Conservation (phyloP, 305 asterid genomes). For the Fraxinus latifolia region DNA sequence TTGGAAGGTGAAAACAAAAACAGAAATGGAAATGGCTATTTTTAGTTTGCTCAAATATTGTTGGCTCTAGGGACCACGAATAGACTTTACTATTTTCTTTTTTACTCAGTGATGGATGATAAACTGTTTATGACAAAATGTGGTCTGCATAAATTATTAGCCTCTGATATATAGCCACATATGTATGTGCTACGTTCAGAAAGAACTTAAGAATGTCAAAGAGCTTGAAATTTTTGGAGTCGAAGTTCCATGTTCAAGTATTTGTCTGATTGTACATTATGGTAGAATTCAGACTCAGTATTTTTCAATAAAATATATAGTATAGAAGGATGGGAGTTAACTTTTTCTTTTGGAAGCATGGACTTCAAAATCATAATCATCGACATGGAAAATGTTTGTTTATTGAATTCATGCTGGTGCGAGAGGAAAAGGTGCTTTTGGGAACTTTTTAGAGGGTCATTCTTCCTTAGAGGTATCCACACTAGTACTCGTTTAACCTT, state of each 20-base stretch:
- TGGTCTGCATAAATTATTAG: neutral
- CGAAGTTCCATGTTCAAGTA: conserved; percentile 7
- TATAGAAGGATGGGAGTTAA: neutral
- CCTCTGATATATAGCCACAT: neutral
- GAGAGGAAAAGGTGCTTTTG: neutral
- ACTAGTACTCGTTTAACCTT: neutral
- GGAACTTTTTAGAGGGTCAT: neutral
- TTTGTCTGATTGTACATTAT: neutral
- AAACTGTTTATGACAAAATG: neutral
- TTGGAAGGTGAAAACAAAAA: neutral
- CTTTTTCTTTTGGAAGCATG: neutral
- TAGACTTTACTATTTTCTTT: neutral
- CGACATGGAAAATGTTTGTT: neutral
- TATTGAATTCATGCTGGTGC: neutral
- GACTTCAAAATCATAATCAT: conserved; percentile 1
- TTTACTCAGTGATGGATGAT: neutral
- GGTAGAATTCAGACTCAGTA: conserved; percentile 16
- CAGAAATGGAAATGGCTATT: neutral
- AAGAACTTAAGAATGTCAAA: neutral
- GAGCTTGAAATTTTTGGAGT: conserved; percentile 7
- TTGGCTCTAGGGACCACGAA: neutral
- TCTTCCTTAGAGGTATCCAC: neutral
- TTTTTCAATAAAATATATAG: conserved; percentile 17
- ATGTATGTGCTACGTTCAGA: neutral
- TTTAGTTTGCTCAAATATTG: neutral